Conservation (phyloP, 768 basidiomycete species). For the Tylopilus subfusipes region DNA sequence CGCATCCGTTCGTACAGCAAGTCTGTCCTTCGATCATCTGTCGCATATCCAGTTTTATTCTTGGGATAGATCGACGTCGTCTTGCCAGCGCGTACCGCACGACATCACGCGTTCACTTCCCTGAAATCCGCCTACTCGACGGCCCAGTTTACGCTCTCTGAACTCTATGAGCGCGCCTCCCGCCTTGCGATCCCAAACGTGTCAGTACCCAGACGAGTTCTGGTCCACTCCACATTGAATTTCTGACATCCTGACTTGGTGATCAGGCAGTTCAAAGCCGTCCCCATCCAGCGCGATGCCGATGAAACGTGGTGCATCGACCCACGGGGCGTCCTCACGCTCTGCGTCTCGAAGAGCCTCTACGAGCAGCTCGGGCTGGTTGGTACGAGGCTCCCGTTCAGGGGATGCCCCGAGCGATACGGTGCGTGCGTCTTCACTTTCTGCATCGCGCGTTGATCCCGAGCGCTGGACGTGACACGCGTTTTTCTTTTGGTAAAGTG, state of each 20-base stretch:
- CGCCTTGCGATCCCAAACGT: conserved; percentile 12
- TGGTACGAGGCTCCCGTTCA: conserved; percentile 54
- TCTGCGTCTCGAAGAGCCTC: conserved; percentile 52
- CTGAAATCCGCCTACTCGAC: conserved; percentile 45
- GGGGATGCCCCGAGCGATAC: conserved; percentile 43
- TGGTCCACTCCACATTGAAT: neutral
- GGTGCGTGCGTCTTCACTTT: conserved; percentile 34
- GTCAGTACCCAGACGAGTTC: conserved; percentile 7
- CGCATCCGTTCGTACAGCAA: conserved; percentile 55
- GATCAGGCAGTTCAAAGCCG: conserved; percentile 37
- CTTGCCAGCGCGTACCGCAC: conserved; percentile 44
- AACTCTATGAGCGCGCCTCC: conserved; percentile 40
- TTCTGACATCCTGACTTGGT: neutral
- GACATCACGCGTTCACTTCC: conserved; percentile 39
- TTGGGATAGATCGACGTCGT: conserved; percentile 56
- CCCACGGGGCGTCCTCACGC: conserved; percentile 53
- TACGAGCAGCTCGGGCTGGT: conserved; percentile 62
- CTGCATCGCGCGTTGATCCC: neutral
- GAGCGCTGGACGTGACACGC: neutral
- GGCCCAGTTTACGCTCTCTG: conserved; percentile 41
- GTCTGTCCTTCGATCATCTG: conserved; percentile 28
- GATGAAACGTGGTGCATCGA: conserved; percentile 74
- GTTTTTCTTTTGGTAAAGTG: conserved; percentile 31
- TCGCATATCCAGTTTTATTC: conserved; percentile 1
- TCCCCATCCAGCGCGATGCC: conserved; percentile 28